Evolutionary conservation across 305 asterid genomes (phyloP), one percentile per base, ranked within the genome.

Genomic region (Rubia peregrina): DNA sequence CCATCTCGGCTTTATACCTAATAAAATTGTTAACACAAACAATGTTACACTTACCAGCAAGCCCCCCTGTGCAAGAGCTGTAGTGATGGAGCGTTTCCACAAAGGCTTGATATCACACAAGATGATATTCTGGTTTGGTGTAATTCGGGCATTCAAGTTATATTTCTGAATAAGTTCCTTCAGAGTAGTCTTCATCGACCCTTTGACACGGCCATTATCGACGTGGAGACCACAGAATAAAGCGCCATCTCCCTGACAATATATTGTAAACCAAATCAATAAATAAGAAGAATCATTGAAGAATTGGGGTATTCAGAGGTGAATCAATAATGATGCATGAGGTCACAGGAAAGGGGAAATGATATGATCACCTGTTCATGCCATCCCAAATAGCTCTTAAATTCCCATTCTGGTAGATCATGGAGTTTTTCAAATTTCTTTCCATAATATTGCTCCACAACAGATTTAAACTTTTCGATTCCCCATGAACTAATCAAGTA

Each of bases 321-420:
- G 43, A 14, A 30, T 17, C 33, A 24, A 43, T 21, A 43, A 5
- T 8, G 13, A 42, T 42, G 21, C 14, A 17, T 10, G 48, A 22
- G 22, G 51, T n/a, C 60, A 38, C 53, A 57, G 46, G 17, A 48
- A 60, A 38, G 41, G 48, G 16, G 33, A 46, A 72, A 67, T 33
- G 57, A 19, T 4, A 55, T 13, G 48, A 68, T 73, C 33, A 93
- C 97, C 95, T 90, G 97, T 79, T 93, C 95, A 33, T 90, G 98
- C 98, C 98, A 93, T 57, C 98, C 98, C 86, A 93, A 82, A 84
- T 93, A 86, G 84, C 97, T 90, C 85, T 90, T 87, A 55, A 90
- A 93, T 80, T 90, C 87, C 98, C 98, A 90, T 77, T 90, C 87
- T 43, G 96, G 97, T 80, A 93, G 83, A 71, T 86, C 94, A 13